Evolutionary conservation across 106 monocot species (phyloP).

Genomic region (Apostasia shenzhenica): DNA sequence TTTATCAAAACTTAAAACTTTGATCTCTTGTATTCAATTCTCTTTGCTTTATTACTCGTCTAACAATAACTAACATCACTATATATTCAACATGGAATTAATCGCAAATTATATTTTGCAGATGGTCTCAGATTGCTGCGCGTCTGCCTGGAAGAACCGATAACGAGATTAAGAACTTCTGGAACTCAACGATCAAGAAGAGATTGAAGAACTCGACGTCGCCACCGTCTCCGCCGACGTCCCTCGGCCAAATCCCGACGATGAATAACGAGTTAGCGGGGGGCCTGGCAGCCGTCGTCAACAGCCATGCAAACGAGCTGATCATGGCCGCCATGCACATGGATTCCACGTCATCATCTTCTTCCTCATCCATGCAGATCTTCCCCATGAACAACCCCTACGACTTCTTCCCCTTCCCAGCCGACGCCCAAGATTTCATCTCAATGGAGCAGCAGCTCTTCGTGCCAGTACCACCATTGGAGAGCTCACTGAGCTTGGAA

Average conservation of each 20-base stretch:
- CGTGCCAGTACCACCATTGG: constrained; percentile 37
- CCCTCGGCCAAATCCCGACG: neutral
- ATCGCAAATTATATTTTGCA: constrained; percentile 1
- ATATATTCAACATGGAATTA: too few species aligned
- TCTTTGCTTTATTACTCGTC: too few species aligned
- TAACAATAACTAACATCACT: too few species aligned
- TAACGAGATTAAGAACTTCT: constrained; percentile 94
- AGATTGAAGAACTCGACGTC: constrained; percentile 49
- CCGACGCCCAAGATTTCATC: neutral
- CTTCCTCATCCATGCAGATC: constrained; percentile 22
- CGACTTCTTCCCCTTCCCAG: constrained; percentile 18
- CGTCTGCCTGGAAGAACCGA: constrained; percentile 79
- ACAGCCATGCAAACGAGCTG: neutral
- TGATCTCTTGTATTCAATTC: too few species aligned
- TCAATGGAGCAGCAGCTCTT: constrained; percentile 7
- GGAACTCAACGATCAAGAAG: constrained; percentile 97
- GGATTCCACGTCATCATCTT: constrained; percentile 22
- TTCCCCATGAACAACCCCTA: constrained; percentile 9
- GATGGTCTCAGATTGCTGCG: constrained; percentile 89
- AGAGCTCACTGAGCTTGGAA: constrained; percentile 30
- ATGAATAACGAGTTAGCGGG: too few species aligned
- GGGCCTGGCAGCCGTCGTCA: neutral
- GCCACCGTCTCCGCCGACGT: neutral
- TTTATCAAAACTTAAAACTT: too few species aligned
- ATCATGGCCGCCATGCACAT: constrained; percentile 10